Conservation (phyloP, 371 early-diverging fungal species). For the Mortierella sp. region DNA sequence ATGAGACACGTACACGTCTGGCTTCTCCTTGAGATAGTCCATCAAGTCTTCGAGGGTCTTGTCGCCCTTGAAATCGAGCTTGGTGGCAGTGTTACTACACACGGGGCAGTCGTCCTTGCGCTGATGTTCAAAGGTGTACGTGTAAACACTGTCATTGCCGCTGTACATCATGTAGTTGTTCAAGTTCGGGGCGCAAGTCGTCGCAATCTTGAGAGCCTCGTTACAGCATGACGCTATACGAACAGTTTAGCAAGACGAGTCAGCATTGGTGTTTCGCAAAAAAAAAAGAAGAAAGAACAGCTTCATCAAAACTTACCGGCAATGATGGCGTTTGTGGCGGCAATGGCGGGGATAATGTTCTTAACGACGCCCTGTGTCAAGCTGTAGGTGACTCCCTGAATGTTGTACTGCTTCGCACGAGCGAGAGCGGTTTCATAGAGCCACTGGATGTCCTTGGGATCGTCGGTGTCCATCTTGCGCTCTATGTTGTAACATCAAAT, state of each 20-base stretch:
- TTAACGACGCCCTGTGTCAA: conserved; percentile 96
- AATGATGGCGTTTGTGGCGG: conserved; percentile 82
- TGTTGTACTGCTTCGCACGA: conserved; percentile 86
- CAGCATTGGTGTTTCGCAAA: background rate
- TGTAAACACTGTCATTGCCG: conserved; percentile 92
- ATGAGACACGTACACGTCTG: conserved; percentile 70
- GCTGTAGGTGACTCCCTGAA: conserved; percentile 92
- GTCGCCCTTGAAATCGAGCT: conserved; percentile 60
- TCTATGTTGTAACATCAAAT: conserved; percentile 55
- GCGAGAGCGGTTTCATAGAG: conserved; percentile 79
- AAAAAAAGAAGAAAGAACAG: background rate
- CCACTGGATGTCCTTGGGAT: conserved; percentile 93
- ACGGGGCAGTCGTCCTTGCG: conserved; percentile 92
- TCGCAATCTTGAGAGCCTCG: conserved; percentile 94
- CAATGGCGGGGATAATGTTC: conserved; percentile 84
- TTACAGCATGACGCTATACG: conserved; percentile 89
- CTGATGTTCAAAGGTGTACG: conserved; percentile 90
- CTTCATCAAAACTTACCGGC: conserved; percentile 56
- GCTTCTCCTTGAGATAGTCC: conserved; percentile 79
- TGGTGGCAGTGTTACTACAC: conserved; percentile 76
- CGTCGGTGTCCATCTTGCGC: conserved; percentile 90
- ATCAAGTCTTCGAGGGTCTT: conserved; percentile 78
- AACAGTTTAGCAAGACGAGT: background rate
- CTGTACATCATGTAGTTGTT: conserved; percentile 97
- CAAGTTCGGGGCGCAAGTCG: conserved; percentile 78